Conservation (phyloP, 257 asterid genomes). For the Solanum sejunctum region DNA sequence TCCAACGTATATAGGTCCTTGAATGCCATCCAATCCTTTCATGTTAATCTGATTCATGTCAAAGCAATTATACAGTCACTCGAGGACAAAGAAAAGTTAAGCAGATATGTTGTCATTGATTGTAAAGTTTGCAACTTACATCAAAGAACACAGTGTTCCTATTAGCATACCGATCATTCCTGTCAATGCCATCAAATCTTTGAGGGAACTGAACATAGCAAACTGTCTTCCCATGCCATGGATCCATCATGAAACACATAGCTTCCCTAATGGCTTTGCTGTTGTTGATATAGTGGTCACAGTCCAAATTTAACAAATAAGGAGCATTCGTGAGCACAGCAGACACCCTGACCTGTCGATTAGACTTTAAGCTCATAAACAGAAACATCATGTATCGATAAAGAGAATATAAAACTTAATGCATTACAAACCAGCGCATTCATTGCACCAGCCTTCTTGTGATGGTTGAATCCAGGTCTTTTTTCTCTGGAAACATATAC, state of each 20-base stretch:
- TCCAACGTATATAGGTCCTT: conserved; percentile 33
- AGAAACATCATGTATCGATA: background rate
- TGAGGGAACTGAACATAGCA: conserved; percentile 18
- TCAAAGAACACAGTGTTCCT: conserved; percentile 17
- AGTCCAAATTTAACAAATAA: conserved; percentile 16
- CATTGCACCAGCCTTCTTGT: conserved; percentile 37
- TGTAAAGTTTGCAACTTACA: conserved; percentile 1
- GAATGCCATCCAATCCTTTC: conserved; percentile 31
- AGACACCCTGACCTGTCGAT: conserved; percentile 12
- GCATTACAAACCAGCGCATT: conserved; percentile 18
- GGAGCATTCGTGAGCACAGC: conserved; percentile 18
- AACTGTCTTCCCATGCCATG: background rate
- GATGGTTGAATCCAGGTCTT: conserved; percentile 26
- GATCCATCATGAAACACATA: conserved; percentile 23
- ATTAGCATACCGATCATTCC: conserved; percentile 13
- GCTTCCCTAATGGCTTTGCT: conserved; percentile 19
- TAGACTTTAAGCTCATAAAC: background rate
- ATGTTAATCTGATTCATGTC: conserved; percentile 17
- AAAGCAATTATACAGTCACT: background rate
- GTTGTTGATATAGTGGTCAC: conserved; percentile 13
- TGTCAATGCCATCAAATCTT: conserved; percentile 17
- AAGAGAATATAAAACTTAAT: background rate
- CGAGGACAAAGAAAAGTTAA: background rate
- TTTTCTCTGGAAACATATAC: conserved; percentile 28
- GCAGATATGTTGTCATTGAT: background rate